Base-by-base conservation (phyloP, 1,284 basidiomycete species). In the Tetrapyrgos nigripes region DNA sequence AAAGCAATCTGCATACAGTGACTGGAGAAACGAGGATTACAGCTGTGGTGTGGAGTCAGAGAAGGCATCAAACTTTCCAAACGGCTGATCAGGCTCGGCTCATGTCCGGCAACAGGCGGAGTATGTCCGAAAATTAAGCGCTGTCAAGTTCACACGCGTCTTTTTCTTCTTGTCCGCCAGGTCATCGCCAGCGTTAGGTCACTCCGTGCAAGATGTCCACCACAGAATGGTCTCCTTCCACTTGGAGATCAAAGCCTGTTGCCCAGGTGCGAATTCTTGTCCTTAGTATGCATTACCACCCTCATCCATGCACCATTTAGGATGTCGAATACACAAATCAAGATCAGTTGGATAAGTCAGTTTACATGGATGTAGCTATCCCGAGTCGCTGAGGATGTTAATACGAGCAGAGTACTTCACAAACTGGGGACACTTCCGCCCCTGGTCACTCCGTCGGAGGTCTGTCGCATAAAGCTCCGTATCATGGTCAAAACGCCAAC, bases 401-500 rank as follows among this genome's bases (percentile, higher is more conserved):
- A 37, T 46, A 35, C 54, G 43, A 27, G 26, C 63, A 93, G 90
- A 60, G 92, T 96, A 1, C 78, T 96, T n/a, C 72, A 74, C 17
- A 94, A 93, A 76, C 85, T 97, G 44, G 76, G 79, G 46, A 81
- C 79, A 13, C 77, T 97, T 4, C 96, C 96, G 11, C 95, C 95
- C 11, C 79, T 98, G 2, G 96, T 97, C 3, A 93, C 94, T 0
- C 88, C 94, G 1, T 87, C 90, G 43, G 96, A 98, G 84, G 94
- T 94, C 40, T 60, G 81, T 69, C 10, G 3, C n/a, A 21, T 17
- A 27, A 26, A 26, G n/a, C 24, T 29, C 31, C n/a, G 17, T 28
- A 19, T 17, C 26, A 6, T 21, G 37, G 28, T 23, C 58, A 37
- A 44, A 19, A 33, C 28, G 46, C 10, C 56, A 66, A 68, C 53